These are phyloP conservation scores for Pulveroboletus sp. DNA, from an alignment of 768 basidiomycete species.

Conservation along the genomic window DNA sequence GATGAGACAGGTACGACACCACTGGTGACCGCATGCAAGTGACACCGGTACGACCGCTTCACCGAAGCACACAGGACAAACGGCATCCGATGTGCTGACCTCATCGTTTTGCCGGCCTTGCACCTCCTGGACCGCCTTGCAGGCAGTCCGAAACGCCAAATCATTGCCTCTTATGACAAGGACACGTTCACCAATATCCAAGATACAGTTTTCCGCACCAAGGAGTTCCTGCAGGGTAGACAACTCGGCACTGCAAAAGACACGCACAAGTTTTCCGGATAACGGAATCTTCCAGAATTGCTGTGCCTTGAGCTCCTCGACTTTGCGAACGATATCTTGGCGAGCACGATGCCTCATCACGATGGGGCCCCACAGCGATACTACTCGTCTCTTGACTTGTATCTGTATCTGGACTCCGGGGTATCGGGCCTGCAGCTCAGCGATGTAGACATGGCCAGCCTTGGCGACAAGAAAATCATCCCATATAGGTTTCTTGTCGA, in stretches of 20 bases:
- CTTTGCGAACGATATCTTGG: slow-evolving; percentile 42
- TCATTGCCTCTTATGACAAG: slow-evolving; percentile 58
- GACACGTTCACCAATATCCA: slow-evolving; percentile 40
- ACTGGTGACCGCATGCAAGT: slow-evolving; percentile 61
- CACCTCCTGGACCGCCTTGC: slow-evolving; percentile 40
- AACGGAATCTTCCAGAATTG: slow-evolving; percentile 44
- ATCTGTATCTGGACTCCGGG: slow-evolving; percentile 41
- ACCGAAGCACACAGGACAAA: slow-evolving; percentile 71
- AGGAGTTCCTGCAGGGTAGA: slow-evolving; percentile 41
- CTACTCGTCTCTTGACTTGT: slow-evolving; percentile 36
- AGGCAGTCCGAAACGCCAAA: slow-evolving; percentile 29
- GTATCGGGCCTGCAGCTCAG: slow-evolving; percentile 36
- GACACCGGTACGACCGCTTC: slow-evolving; percentile 47
- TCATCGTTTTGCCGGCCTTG: slow-evolving; percentile 29
- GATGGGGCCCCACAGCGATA: slow-evolving; percentile 54
- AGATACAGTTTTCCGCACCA: slow-evolving; percentile 52
- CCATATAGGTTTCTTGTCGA: slow-evolving; percentile 55
- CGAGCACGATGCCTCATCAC: slow-evolving; percentile 38
- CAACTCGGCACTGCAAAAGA: slow-evolving; percentile 46
- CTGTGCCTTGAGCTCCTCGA: slow-evolving; percentile 40
- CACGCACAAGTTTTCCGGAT: slow-evolving; percentile 39
- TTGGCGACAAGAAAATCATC: slow-evolving; percentile 52
- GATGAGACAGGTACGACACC: slow-evolving; percentile 60
- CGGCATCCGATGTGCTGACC: slow-evolving; percentile 14
- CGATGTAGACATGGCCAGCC: slow-evolving; percentile 43